Evolutionary conservation across 148 eudicot species (phyloP), one percentile per base, ranked within the genome.

Genomic region (Rheum nobile): DNA sequence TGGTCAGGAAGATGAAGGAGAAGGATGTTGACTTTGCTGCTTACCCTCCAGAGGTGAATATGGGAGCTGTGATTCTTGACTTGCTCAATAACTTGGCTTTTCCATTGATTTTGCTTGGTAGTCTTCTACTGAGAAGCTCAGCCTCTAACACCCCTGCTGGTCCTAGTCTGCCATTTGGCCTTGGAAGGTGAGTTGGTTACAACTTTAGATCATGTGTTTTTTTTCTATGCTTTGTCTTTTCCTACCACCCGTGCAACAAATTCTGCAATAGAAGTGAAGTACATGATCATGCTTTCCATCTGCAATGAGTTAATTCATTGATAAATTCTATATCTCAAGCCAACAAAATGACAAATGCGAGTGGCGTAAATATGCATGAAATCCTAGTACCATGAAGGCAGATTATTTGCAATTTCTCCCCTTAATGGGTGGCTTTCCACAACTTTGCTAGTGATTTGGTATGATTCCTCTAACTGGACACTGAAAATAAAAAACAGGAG

Each of bases 121-220:
- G 41, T 75, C 57, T 90, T 38, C 80, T 92, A 1, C 57, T 85
- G 52, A 88, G 87, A 72, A 24, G 75, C 76, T 86, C 89, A 0
- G 72, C 83, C 19, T 6, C 74, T 17, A 83, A 82, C 67, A 17
- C 61, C 41, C 86, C 87, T 71, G 93, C 87, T 76, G 95, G 90
- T 7, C 91, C 96, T n/a, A 85, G 74, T 79, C 82, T 88, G 85
- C 97, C 97, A 2, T 92, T 90, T 82, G 91, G 97, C 32, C 81
- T 90, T 32, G 92, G 97, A 77, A 86, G 91, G 97, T 92, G 72
- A 75, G 78, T 13, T 22, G 1, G 10, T 41, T 41, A 41, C 43
- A 41, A 41, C 43, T 41, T 41, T 2, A 41, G 43, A 41, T 41
- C 43, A 41, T 41, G 11, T 41, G 3, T 35, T 41, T 41, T 41